Conservation (phyloP, 176 grass and related monocot genomes). For the Lolium rigidum region DNA sequence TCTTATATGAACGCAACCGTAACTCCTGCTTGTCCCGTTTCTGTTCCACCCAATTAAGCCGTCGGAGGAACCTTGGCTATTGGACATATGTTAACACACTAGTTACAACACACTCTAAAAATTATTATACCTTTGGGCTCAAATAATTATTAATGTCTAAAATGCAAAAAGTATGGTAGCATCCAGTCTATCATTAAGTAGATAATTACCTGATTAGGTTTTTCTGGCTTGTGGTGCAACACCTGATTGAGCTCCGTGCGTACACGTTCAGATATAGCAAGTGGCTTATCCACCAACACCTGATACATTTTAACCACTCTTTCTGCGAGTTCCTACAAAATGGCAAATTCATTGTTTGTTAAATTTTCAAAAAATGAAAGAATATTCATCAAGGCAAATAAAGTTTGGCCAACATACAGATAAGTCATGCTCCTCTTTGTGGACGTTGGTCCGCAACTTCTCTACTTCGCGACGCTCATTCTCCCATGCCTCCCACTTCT, state of each 20-base stretch:
- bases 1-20: not conserved
- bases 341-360: not conserved
- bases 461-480: not conserved
- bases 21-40: not conserved
- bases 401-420: not conserved
- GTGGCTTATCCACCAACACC: not conserved
- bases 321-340: not conserved
- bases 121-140: not conserved
- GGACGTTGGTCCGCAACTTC: not conserved
- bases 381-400: not conserved
- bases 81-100: not conserved
- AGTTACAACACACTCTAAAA: not conserved
- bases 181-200: not conserved
- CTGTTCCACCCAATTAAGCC: conserved; percentile 27
- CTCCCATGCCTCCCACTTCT: conserved; percentile 13
- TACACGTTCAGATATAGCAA: not conserved
- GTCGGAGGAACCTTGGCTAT: not conserved
- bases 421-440: not conserved
- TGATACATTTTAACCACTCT: not conserved
- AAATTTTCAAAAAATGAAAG: not conserved
- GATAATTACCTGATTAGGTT: not conserved
- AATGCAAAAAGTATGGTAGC: not conserved
- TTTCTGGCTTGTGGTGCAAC: not conserved
- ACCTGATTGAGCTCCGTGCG: not conserved
- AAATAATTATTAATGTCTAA: conserved; percentile 5